Percentiles rank a stretch among this genome's conserved stretches.
These are phyloP conservation scores for Desmodesmus armatus DNA, from an alignment of 139 green algal genomes.

Conservation along the genomic window DNA sequence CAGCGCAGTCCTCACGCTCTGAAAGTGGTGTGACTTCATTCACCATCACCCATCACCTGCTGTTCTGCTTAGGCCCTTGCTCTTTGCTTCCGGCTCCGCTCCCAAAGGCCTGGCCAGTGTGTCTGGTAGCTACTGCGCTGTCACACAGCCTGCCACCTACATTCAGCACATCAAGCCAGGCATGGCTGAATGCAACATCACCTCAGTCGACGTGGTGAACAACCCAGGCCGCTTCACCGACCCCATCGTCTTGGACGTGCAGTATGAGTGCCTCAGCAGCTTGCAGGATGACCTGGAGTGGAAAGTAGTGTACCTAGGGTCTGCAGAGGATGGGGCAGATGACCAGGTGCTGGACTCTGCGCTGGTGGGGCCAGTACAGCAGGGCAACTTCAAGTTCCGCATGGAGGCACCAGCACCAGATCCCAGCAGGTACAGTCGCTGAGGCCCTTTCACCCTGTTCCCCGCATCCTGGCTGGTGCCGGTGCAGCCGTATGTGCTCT, in stretches of 20 bases:
- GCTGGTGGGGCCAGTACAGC: constrained; percentile 95
- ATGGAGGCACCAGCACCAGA: constrained; percentile 91
- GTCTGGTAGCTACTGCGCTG: no score
- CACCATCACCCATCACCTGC: no score
- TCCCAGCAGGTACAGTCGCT: constrained; percentile 47
- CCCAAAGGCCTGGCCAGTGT: no score
- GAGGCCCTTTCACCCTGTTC: no score
- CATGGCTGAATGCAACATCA: constrained; percentile 94
- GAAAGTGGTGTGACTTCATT: no score
- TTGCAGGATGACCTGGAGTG: constrained; percentile 94
- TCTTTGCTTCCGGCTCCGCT: no score
- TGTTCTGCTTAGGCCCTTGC: no score
- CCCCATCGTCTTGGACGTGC: constrained; percentile 94
- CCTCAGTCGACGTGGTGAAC: constrained; percentile 82
- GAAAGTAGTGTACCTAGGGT: constrained; percentile 97
- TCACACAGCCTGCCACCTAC: no score
- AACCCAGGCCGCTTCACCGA: constrained; percentile 88
- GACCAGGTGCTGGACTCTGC: constrained; percentile 94
- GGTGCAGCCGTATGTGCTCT: neutral
- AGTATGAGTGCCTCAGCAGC: constrained; percentile 92
- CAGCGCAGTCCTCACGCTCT: no score
- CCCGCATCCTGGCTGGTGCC: neutral
- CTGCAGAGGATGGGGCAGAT: constrained; percentile 91
- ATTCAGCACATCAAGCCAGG: no score
- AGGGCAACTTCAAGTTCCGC: constrained; percentile 92